phyloP scores from a whole-genome alignment of 2,329 filamentous ascomycete species.

The Cephalotrichum gorgonifer region DNA sequence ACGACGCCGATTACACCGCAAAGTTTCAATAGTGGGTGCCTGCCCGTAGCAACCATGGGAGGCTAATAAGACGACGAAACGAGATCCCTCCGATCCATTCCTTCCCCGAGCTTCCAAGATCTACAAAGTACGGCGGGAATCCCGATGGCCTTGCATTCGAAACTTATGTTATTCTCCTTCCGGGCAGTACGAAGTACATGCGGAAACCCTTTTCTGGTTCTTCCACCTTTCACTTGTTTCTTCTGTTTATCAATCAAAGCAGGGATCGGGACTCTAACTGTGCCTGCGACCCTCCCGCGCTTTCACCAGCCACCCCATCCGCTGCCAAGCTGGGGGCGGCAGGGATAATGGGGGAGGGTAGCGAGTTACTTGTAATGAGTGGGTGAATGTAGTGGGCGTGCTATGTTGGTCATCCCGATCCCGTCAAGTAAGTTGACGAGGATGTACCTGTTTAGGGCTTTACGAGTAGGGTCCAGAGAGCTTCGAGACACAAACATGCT shows the following conservation, averaged over 20 bases:
- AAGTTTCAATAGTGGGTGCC: conserved; percentile 3
- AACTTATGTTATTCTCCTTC: neutral
- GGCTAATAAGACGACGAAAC: neutral
- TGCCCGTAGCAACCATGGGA: neutral
- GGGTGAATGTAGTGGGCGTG: no score
- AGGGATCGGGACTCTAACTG: neutral
- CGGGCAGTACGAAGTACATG: neutral
- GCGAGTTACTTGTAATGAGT: no score
- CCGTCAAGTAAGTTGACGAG: neutral
- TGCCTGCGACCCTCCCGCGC: neutral
- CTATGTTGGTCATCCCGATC: neutral
- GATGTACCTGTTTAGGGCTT: neutral
- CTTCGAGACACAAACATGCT: neutral
- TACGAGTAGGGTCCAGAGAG: neutral
- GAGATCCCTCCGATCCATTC: neutral
- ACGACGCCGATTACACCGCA: conserved; percentile 1
- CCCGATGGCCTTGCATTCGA: neutral
- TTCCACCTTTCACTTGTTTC: neutral
- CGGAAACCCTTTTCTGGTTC: neutral
- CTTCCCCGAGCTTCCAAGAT: neutral
- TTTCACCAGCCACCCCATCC: no score
- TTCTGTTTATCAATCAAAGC: neutral
- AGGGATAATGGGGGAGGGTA: no score
- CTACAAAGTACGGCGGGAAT: neutral
- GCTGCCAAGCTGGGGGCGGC: no score